phyloP scores from a whole-genome alignment of 805 yeast genomes.

The Wickerhamiella australiensis region DNA sequence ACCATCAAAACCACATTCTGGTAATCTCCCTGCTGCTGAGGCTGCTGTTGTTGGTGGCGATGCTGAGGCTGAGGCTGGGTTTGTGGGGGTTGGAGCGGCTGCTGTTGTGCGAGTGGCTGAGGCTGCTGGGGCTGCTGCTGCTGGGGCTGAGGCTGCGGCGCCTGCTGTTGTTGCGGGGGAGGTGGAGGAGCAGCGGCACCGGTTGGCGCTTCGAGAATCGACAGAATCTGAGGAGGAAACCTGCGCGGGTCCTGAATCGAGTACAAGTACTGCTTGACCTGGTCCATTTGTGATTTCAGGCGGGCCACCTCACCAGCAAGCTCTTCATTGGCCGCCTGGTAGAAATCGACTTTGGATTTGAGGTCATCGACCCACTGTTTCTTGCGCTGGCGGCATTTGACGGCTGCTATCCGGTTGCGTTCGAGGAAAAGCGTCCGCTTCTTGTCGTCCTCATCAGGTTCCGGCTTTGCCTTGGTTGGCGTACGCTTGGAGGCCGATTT shows the following conservation, averaged over 20 bases:
- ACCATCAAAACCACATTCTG: slow-evolving; percentile 11
- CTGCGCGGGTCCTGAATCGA: slow-evolving; percentile 14
- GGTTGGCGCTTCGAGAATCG: slow-evolving; percentile 12
- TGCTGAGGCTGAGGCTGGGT: background rate
- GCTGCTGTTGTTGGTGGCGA: background rate
- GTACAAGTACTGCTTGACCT: slow-evolving; percentile 23
- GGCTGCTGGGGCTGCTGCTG: no score
- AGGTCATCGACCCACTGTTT: slow-evolving; percentile 75
- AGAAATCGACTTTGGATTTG: slow-evolving; percentile 65
- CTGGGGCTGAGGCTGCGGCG: background rate
- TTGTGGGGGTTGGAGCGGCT: no score
- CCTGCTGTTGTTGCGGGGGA: background rate
- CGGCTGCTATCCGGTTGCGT: slow-evolving; percentile 88
- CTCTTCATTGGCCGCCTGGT: slow-evolving; percentile 56
- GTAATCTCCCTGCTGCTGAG: slow-evolving; percentile 1
- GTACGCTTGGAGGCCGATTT: background rate
- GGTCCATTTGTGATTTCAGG: slow-evolving; percentile 23
- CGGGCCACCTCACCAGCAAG: slow-evolving; percentile 27
- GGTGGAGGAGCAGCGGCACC: background rate
- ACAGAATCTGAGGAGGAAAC: slow-evolving; percentile 18
- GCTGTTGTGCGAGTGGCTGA: no score
- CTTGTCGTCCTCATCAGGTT: slow-evolving; percentile 49
- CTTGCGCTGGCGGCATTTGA: slow-evolving; percentile 88
- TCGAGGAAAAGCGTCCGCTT: slow-evolving; percentile 71
- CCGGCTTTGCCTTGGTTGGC: background rate